Evolutionary conservation across 2,329 filamentous ascomycete species (phyloP), one percentile per base, ranked within the genome.

Genomic region (Aspergillus latus): DNA sequence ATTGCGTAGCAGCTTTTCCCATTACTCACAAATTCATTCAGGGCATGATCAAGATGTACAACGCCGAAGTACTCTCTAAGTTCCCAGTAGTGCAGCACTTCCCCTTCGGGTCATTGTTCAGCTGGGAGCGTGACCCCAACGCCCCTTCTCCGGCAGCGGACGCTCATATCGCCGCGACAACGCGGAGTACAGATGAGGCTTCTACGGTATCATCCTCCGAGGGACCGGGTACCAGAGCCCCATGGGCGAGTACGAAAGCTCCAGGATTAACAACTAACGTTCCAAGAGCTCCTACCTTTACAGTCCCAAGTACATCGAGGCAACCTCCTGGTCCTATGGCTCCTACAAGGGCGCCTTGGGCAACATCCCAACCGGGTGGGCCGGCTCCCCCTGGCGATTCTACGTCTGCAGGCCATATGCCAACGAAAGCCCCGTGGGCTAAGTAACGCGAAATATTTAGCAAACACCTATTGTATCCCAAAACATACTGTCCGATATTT

Each of bases 41-140:
- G 87, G 94, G 94, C 50, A 97, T 99, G 94, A 85, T 99, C 67
- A 99, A 97, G 76, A 99, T 99, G 94, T 99, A 93, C 77, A 92
- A 95, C 64, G 94, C 90, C 15, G 94, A 99, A 77, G 94, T 99
- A 2, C 80, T 99, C 11, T 90, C 89, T 39, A 99, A 99, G 73
- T 97, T 97, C 69, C 94, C 94, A 2, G 94, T 99, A 2, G 91
- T 99, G n/a, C 94, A 99, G 74, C 94, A 99, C 74, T 97, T 94
- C 64, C 84, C 82, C 2, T 93, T 94, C 63, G 90, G 90, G 28
- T 88, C 86, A 5, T 76, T 94, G n/a, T 91, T 93, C 69, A 84
- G 82, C 37, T 93, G 88, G 88, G 85, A 90, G 2, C 75, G 72
- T 46, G 87, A 92, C 67, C 87, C 87, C 0, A 76, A 83, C 52